Percentiles rank a stretch among this genome's conserved stretches.
phyloP scores from a whole-genome alignment of 2,329 filamentous ascomycete genomes.

The Fusarium continuum region DNA sequence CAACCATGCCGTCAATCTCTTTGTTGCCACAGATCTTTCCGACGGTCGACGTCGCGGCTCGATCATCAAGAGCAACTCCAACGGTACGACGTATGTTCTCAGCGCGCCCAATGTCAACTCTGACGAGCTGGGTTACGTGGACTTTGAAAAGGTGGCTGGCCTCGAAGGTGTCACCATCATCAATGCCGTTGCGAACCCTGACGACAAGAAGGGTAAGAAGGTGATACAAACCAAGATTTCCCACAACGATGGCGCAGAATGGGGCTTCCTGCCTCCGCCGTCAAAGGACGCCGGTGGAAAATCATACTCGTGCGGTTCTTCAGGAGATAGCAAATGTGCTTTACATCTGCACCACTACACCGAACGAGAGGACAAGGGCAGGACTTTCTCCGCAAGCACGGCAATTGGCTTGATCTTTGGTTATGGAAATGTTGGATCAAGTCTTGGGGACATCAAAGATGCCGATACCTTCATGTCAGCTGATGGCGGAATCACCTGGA shows the following conservation, averaged over 20 bases:
- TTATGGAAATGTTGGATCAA: constrained; percentile 85
- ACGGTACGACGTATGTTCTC: constrained; percentile 93
- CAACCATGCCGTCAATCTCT: constrained; percentile 92
- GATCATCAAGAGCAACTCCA: constrained; percentile 98
- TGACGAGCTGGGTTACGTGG: constrained; percentile 79
- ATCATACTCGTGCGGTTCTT: constrained; percentile 71
- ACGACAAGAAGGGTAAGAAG: constrained; percentile 81
- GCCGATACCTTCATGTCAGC: constrained; percentile 90
- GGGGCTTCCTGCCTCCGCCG: constrained; percentile 81
- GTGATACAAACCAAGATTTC: constrained; percentile 90
- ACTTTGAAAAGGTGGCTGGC: constrained; percentile 95
- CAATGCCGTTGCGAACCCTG: constrained; percentile 82
- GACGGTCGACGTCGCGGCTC: constrained; percentile 77
- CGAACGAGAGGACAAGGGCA: constrained; percentile 80
- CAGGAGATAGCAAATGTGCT: constrained; percentile 74
- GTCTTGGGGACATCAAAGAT: constrained; percentile 72
- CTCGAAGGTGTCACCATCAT: constrained; percentile 90
- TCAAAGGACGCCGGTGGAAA: constrained; percentile 75
- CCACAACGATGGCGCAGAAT: constrained; percentile 94
- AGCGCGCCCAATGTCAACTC: constrained; percentile 85
- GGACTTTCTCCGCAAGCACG: constrained; percentile 87
- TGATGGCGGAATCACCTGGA: constrained; percentile 92
- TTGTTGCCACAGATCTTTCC: constrained; percentile 80
- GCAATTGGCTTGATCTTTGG: constrained; percentile 92
- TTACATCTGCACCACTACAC: constrained; percentile 97